phyloP scores from a whole-genome alignment of 345 rosid genomes.

The Carallia pectinifolia region DNA sequence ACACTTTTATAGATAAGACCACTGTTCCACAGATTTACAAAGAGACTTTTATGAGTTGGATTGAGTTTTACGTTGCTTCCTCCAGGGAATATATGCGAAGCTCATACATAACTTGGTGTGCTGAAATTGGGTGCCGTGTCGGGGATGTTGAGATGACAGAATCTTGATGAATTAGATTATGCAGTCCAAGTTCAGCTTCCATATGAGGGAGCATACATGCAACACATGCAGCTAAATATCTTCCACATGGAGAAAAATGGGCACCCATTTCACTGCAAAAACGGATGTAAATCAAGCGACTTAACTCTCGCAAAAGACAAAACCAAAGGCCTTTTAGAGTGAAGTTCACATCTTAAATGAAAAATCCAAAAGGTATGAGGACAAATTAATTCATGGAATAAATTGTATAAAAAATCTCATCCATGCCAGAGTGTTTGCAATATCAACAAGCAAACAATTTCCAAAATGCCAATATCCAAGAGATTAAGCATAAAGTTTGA shows the following conservation, averaged over 20 bases:
- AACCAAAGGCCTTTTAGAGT: not conserved
- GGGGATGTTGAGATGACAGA: slow-evolving; percentile 82
- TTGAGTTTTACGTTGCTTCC: slow-evolving; percentile 74
- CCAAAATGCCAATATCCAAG: not conserved
- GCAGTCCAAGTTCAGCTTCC: slow-evolving; percentile 82
- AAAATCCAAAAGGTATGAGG: slow-evolving; percentile 2
- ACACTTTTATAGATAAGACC: slow-evolving; percentile 15
- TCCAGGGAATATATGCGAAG: slow-evolving; percentile 94
- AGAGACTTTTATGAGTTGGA: slow-evolving; percentile 10
- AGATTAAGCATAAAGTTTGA: slow-evolving; percentile 4
- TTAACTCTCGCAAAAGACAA: slow-evolving; percentile 2
- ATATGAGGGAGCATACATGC: slow-evolving; percentile 81
- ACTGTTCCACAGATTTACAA: slow-evolving; percentile 4
- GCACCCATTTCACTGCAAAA: slow-evolving; percentile 97
- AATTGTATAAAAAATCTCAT: not conserved
- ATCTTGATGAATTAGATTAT: slow-evolving; percentile 59
- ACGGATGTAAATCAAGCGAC: slow-evolving; percentile 13
- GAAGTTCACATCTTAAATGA: not conserved
- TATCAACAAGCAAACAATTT: not conserved
- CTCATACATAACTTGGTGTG: slow-evolving; percentile 92
- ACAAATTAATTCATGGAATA: not conserved
- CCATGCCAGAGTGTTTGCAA: not conserved
- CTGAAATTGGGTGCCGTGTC: slow-evolving; percentile 89
- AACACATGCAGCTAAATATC: slow-evolving; percentile 94
- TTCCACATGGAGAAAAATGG: slow-evolving; percentile 99